Base-by-base conservation (phyloP, 2,329 filamentous ascomycete species). In the Penicillium sp. region DNA sequence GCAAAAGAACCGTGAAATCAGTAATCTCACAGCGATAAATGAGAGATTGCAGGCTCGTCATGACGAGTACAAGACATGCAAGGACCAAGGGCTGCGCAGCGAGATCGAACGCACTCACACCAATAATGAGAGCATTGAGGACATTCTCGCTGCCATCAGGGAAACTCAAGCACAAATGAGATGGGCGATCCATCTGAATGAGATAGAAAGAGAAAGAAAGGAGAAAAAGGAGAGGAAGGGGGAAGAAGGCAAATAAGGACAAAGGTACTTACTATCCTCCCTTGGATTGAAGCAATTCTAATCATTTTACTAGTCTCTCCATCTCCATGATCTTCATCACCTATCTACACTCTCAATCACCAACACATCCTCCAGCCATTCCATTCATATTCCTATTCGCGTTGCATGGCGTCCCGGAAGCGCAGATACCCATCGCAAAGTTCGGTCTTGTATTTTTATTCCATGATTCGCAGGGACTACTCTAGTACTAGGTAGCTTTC, bases 151-250 rank as follows among this genome's bases (percentile, higher is more conserved):
- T 24, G 67, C 72, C 16, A 58, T 75, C 53, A 67, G 66, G 38
- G 64, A 70, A 46, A 67, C 69, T 1, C 65, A 70, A 44, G 71
- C 63, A 3, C 60, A 70, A 51, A 75, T 76, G 74, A 73, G 65
- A 54, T 76, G 74, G 72, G 67, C 67, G n/a, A 69, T 75, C 41
- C 71, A 68, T 28, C 58, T 75, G 43, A 68, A 71, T 20, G 31
- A 37, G 11, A 37, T 37, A 11, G 35, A 37, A 32, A 41, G 27
- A 23, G 38, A 41, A 16, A 20, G 39, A 16, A 28, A 41, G 10
- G 14, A 38, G 26, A 27, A 20, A 9, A 35, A 41, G 24, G 18
- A 31, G 18, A 9, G 13, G 45, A 55, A 58, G 27, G 54, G 54
- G 10, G 56, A 68, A 41, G 56, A 69, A 44, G 60, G 51, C 60